phyloP scores from a whole-genome alignment of 108 stramenopile species.

The Schizochytrium sp. region DNA sequence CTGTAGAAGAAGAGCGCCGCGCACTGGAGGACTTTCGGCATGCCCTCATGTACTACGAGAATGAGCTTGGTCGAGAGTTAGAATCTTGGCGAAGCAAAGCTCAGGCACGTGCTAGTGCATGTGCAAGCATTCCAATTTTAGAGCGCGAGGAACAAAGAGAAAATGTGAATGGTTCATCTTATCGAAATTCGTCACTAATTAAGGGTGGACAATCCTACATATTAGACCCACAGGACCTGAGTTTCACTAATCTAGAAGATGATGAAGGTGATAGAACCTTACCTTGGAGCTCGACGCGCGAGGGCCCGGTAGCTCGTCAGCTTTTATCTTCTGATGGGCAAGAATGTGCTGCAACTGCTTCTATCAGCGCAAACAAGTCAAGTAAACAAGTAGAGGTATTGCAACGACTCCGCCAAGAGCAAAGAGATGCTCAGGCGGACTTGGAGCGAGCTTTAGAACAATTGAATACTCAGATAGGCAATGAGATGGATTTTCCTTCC shows the following conservation, averaged over 20 bases:
- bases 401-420: background rate
- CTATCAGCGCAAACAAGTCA: background rate
- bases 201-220: background rate
- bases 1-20: background rate
- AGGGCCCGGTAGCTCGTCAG: background rate
- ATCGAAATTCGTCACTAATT: too few relatives aligned
- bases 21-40: conserved; percentile 11
- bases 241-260: background rate
- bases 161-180: too few relatives aligned
- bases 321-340: background rate
- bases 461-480: background rate
- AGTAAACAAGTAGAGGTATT: background rate
- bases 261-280: background rate
- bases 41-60: conserved; percentile 54
- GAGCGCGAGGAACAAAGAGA: background rate
- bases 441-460: conserved; percentile 1
- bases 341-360: background rate
- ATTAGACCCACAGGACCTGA: background rate
- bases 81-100: conserved; percentile 22
- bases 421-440: background rate
- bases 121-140: background rate
- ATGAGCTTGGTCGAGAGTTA: conserved; percentile 1
- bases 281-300: background rate
- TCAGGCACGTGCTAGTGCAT: background rate
- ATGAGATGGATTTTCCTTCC: background rate